Evolutionary conservation across 371 early-diverging fungal genomes (phyloP), one percentile per base, ranked within the genome.

Genomic region (Haplosporangium sp.): DNA sequence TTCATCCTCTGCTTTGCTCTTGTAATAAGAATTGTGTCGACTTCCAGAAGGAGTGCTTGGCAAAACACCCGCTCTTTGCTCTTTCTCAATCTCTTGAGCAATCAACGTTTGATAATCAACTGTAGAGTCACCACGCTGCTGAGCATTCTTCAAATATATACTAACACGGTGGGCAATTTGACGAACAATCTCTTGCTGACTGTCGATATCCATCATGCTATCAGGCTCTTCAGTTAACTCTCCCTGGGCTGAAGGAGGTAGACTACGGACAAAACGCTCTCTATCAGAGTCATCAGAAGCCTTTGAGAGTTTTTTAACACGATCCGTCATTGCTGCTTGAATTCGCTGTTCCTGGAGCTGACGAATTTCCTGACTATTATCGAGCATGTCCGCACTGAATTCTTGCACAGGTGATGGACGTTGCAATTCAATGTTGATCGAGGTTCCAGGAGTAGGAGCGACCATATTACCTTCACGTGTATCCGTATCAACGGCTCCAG

Each of bases 161-260:
- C 81, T 79, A 56, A 79, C 65, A 37, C 68, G 74, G 15, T 71
- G 81, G 40, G 81, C 81, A 52, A 79, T 79, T 48, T 79, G 81
- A 13, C 71, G 81, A 20, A 79, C 75, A 17, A 79, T 52, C 10
- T 79, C 81, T 15, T 79, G 53, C 38, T 79, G 71, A 1, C 38
- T 19, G 11, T 71, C 71, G 0, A 60, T 55, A 17, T 79, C 81
- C 67, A 79, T 64, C 34, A 70, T 71, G 34, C 65, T 68, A 19
- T 34, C 20, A 8, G 81, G 81, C 47, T 79, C 81, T 19, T 79
- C 81, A 27, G 81, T 74, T 39, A 74, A 68, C 19, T 79, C 81
- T 27, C 74, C 70, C 39, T 71, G 71, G 3, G 68, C 56, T 40
- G 65, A 71, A n/a, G 74, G 72, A 11, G 74, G 75, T 37, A 79